Percentiles rank a stretch among this genome's conserved stretches.
phyloP scores from a whole-genome alignment of 805 yeast species.

The Starmera pachycereana region DNA sequence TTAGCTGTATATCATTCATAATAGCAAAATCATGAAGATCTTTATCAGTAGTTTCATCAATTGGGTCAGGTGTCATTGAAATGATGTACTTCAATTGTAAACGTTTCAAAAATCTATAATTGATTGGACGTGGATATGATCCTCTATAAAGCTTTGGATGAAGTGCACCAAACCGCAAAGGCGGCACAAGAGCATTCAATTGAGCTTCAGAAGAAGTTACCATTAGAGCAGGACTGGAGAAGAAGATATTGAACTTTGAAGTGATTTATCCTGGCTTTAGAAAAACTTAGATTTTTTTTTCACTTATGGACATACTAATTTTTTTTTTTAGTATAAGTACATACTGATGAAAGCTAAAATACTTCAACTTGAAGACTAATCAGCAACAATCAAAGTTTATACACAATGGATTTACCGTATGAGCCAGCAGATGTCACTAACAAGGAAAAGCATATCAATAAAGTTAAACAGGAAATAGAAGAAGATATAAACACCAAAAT shows the following conservation, averaged over 20 bases:
- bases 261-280: too few relatives aligned
- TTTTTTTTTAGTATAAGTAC: too few relatives aligned
- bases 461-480: not conserved
- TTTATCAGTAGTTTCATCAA: conserved; percentile 43
- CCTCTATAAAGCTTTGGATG: conserved; percentile 72
- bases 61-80: conserved; percentile 71
- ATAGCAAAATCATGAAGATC: conserved; percentile 41
- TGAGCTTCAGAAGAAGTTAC: too few relatives aligned
- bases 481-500: conserved; percentile 9
- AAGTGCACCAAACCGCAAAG: conserved; percentile 65
- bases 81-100: conserved; percentile 62
- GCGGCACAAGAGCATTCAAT: conserved; percentile 42
- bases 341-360: too few relatives aligned
- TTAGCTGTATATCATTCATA: conserved; percentile 41
- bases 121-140: conserved; percentile 73
- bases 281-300: too few relatives aligned
- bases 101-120: conserved; percentile 55
- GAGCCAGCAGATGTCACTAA: conserved; percentile 12
- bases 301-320: too few relatives aligned
- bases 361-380: too few relatives aligned
- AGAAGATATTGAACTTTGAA: too few relatives aligned
- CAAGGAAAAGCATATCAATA: too few relatives aligned
- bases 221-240: too few relatives aligned
- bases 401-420: conserved; percentile 18
- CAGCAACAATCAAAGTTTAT: too few relatives aligned